phyloP scores from a whole-genome alignment of 2,329 filamentous ascomycete genomes.

The Onygenales sp. region DNA sequence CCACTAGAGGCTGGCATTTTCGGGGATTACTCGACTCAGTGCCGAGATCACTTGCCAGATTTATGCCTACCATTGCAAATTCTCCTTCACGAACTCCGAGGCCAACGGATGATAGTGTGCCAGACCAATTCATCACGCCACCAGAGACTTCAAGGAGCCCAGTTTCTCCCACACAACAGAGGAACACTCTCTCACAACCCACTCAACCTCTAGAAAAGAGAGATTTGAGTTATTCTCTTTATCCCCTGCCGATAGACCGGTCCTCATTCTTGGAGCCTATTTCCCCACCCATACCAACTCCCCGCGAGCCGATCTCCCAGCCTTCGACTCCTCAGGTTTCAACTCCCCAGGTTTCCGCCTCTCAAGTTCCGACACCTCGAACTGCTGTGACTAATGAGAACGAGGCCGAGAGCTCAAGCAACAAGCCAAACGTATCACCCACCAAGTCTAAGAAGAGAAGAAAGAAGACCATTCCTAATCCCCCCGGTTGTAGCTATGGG shows the following conservation, averaged over 20 bases:
- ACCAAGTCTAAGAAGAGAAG: conserved; percentile 23
- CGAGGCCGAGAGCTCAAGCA: not conserved
- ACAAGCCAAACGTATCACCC: not conserved
- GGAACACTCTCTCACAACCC: not conserved
- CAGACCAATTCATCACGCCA: not conserved
- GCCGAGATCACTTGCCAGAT: conserved; percentile 19
- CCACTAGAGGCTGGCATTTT: conserved; percentile 19
- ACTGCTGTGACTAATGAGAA: not conserved
- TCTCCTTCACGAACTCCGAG: conserved; percentile 10
- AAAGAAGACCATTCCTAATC: conserved; percentile 34
- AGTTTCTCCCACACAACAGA: not conserved
- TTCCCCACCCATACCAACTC: not conserved
- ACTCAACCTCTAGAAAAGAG: conserved; percentile 9
- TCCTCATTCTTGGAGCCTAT: not conserved
- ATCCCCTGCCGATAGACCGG: conserved; percentile 17
- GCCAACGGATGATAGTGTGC: conserved; percentile 8
- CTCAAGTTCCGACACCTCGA: not conserved
- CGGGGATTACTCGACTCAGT: conserved; percentile 22
- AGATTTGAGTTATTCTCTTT: conserved; percentile 20
- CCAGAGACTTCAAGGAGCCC: conserved; percentile 2
- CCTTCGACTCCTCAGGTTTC: not conserved
- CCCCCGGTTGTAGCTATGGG: conserved; percentile 31
- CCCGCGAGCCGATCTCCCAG: not conserved
- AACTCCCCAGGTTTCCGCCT: not conserved
- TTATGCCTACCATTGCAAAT: conserved; percentile 15